Base-by-base conservation (phyloP, 305 asterid genomes). In the Fraxinus nigra region DNA sequence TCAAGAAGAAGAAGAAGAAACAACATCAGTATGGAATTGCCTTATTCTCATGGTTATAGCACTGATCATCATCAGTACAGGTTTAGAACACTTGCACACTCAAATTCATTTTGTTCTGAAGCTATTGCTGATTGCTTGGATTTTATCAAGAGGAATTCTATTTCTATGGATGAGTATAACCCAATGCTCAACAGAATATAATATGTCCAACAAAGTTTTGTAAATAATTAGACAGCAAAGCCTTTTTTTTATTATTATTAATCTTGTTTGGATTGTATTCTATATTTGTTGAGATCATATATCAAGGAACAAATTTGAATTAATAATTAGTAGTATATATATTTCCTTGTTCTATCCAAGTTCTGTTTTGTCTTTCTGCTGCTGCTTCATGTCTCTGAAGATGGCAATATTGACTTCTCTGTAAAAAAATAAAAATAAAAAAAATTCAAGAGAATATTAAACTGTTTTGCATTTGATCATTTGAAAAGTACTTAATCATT, bases 121-220 rank as follows among this genome's bases (percentile, higher is more conserved):
- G 95, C 95, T 37, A 91, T 91, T 1, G 90, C 93, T 4, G 95
- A 91, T 51, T 91, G 95, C 26, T 61, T 91, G 83, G 95, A 91
- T 40, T 91, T 91, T 48, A 91, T 91, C 73, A 90, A 91, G 87
- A 87, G 93, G 80, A 90, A 89, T 69, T 91, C 93, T 22, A 86
- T 88, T 38, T 87, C 92, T 0, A 77, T 78, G 26, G 93, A 90
- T 61, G 94, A 89, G 1, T 81, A 16, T 24, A 87, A 81, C 43
- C 91, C 92, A 40, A 90, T 91, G 87, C 87, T 91, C 22, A 75
- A 40, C 3, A 85, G 26, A 73, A 48, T 80, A 32, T 78, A 76
- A 24, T 28, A 65, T 65, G 8, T 65, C 37, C 61, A 48, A 14
- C 61, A 48, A 48, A 48, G 20, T 48, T 48, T 16, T 84, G 86